Evolutionary conservation across 2,329 filamentous ascomycete genomes (phyloP), one percentile per base, ranked within the genome.

Genomic region (Bipolaris gigantea): DNA sequence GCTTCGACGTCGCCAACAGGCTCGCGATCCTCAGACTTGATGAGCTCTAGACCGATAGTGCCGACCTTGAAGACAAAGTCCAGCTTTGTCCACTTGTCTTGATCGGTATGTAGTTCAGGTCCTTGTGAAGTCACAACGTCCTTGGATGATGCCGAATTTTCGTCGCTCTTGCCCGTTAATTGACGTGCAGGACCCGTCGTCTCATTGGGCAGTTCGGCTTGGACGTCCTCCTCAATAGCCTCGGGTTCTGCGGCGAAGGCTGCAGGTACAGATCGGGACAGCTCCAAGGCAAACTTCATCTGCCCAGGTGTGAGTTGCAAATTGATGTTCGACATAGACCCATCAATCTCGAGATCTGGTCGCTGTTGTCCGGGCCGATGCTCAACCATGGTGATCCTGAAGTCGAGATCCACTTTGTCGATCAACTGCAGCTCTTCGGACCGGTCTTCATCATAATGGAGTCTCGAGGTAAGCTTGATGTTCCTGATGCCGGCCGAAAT

Each of bases 371-470:
- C 89, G 30, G 84, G 74, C 63, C 85, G 86, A 70, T 99, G 94
- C 70, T 97, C 93, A 0, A 92, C 85, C 74, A 97, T 93, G 2
- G 89, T 95, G 60, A 99, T 87, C 56, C 89, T 90, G 76, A 99
- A 97, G 43, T 89, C 90, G 21, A 99, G 79, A 71, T 99, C 94
- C 11, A 99, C 92, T 64, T 97, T 92, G 67, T 99, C 92, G 63
- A 99, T 96, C 79, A 99, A 89, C 71, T 99, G 91, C 7, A 99
- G 80, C 71, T 96, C 92, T 73, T 99, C 94, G 0, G 85, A 85
- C 52, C 83, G 76, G 32, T 86, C 84, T 2, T 86, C 81, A 0
- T 84, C 75, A 65, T 95, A 97, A 70, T 96, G 85, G 67, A 97
- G 91, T 50, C 90, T 87, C 0, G 93, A 97, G 0, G 91, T 97